A percentile compares a stretch with the other conserved stretches of the same genome.
Conservation (phyloP, 75 land plant species). For the Selaginella tamariscina region DNA sequence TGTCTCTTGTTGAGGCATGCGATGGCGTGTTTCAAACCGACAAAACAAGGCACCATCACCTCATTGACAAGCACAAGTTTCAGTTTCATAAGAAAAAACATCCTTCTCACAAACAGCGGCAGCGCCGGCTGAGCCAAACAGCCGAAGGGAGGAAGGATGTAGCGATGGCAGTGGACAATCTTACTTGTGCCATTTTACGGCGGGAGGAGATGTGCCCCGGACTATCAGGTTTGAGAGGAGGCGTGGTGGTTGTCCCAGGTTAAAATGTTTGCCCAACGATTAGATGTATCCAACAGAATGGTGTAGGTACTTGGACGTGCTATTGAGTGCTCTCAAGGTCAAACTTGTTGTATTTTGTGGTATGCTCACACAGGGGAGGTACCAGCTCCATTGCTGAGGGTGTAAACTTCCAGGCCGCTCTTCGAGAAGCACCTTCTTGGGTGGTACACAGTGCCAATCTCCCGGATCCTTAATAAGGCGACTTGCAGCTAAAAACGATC, state of each 20-base stretch:
- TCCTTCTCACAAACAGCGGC: conserved; percentile 70
- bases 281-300: too few relatives aligned
- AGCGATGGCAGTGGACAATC: conserved; percentile 53
- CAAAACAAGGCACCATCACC: conserved; percentile 64
- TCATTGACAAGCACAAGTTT: conserved; percentile 86
- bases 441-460: too few relatives aligned
- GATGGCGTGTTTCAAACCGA: conserved; percentile 50
- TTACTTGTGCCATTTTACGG: conserved; percentile 47
- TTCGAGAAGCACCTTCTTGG: too few relatives aligned
- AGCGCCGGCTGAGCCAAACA: conserved; percentile 17
- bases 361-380: too few relatives aligned
- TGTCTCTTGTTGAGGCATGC: conserved; percentile 94
- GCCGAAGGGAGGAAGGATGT: conserved; percentile 11
- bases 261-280: too few relatives aligned
- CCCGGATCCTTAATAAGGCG: too few relatives aligned
- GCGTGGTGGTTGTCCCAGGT: conserved; percentile 44
- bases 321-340: too few relatives aligned
- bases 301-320: too few relatives aligned
- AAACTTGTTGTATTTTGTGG: too few relatives aligned
- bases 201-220: conserved; percentile 36
- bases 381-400: too few relatives aligned
- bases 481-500: too few relatives aligned
- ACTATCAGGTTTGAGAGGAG: conserved; percentile 67
- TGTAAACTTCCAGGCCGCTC: too few relatives aligned
- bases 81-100: conserved; percentile 63